Conservation (phyloP, 2,329 filamentous ascomycete genomes). For the Calonectria pauciramosa region DNA sequence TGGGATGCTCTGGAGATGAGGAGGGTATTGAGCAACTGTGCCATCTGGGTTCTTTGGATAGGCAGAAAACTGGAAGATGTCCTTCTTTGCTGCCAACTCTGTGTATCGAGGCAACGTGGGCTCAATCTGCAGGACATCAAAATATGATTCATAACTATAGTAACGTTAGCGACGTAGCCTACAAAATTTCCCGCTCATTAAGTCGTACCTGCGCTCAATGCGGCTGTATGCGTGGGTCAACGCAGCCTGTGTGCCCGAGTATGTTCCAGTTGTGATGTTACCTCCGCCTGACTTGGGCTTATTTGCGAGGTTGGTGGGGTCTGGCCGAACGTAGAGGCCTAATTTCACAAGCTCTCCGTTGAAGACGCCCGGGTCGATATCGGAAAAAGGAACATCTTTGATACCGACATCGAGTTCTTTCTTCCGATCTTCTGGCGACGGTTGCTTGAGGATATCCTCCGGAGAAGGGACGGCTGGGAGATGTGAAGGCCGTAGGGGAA, state of each 20-base stretch:
- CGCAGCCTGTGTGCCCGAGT: slow-evolving; percentile 51
- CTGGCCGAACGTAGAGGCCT: slow-evolving; percentile 45
- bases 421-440: slow-evolving; percentile 41
- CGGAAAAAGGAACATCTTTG: slow-evolving; percentile 45
- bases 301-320: slow-evolving; percentile 39
- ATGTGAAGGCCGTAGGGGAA: slow-evolving; percentile 18
- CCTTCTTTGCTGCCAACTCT: slow-evolving; percentile 46
- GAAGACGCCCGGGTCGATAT: slow-evolving; percentile 52
- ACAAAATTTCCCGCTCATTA: no score
- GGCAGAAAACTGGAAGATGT: slow-evolving; percentile 47
- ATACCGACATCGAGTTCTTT: slow-evolving; percentile 42
- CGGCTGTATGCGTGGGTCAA: slow-evolving; percentile 51
- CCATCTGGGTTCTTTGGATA: slow-evolving; percentile 45
- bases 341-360: slow-evolving; percentile 49
- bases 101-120: slow-evolving; percentile 49
- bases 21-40: slow-evolving; percentile 46
- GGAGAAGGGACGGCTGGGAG: slow-evolving; percentile 1
- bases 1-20: slow-evolving; percentile 49
- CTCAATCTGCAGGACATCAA: slow-evolving; percentile 51
- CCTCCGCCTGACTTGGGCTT: slow-evolving; percentile 43
- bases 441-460: slow-evolving; percentile 46
- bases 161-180: no score
- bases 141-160: slow-evolving; percentile 50
- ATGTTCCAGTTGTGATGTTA: slow-evolving; percentile 49
- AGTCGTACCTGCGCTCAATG: slow-evolving; percentile 51